Conservation (phyloP, 345 rosid species). For the Balakata baccata region DNA sequence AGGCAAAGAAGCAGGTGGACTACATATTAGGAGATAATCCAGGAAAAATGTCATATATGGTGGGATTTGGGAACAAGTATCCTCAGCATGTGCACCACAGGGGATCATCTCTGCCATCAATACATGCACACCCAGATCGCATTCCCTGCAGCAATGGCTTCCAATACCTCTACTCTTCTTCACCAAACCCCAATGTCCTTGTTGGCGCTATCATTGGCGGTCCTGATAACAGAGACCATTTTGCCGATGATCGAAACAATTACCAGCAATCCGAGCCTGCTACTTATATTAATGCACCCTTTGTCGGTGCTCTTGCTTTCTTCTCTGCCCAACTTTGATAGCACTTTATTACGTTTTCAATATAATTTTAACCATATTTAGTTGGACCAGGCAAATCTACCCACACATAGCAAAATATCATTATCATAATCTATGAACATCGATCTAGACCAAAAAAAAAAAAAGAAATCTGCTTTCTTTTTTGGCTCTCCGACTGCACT, state of each 20-base stretch:
- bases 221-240: slow-evolving; percentile 69
- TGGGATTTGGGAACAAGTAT: slow-evolving; percentile 70
- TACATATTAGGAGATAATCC: slow-evolving; percentile 88
- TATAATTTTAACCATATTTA: too few relatives aligned
- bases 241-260: slow-evolving; percentile 68
- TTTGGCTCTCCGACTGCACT: too few relatives aligned
- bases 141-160: slow-evolving; percentile 77
- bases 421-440: too few relatives aligned
- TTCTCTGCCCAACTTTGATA: slow-evolving; percentile 36
- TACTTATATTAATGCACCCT: slow-evolving; percentile 89
- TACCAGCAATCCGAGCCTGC: slow-evolving; percentile 93
- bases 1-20: slow-evolving; percentile 75
- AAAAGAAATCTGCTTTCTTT: too few relatives aligned
- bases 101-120: slow-evolving; percentile 78
- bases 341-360: too few relatives aligned
- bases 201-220: slow-evolving; percentile 92
- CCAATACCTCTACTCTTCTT: slow-evolving; percentile 50
- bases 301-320: slow-evolving; percentile 82
- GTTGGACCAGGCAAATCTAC: too few relatives aligned
- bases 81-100: slow-evolving; percentile 84
- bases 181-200: slow-evolving; percentile 83
- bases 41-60: slow-evolving; percentile 76
- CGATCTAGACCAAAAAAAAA: too few relatives aligned
- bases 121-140: slow-evolving; percentile 58
- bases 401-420: too few relatives aligned